Conservation (phyloP, 495 filamentous ascomycete genomes). For the Choiromyces venosus region DNA sequence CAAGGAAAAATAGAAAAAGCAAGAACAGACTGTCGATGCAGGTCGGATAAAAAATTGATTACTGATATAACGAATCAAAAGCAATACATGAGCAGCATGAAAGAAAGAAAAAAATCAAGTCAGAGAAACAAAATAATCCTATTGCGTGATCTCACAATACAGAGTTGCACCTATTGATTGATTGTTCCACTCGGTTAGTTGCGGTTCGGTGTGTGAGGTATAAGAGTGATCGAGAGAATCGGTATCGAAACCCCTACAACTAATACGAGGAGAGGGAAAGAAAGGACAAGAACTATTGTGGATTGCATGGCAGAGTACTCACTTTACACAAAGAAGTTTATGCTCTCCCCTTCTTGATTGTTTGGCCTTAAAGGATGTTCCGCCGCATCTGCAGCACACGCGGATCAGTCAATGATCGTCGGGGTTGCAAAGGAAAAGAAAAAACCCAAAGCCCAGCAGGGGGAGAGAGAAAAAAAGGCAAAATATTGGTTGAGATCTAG, state of each 20-base stretch:
- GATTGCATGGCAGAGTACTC: constrained; percentile 13
- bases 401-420: constrained; percentile 7
- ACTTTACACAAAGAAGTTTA: constrained; percentile 41
- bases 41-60: not conserved
- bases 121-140: not conserved
- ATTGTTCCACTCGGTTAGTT: constrained; percentile 18
- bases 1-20: constrained; percentile 10
- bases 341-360: constrained; percentile 40
- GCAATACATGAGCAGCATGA: constrained; percentile 4
- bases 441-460: not conserved
- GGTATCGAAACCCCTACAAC: constrained; percentile 15
- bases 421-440: not conserved
- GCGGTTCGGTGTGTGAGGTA: constrained; percentile 3
- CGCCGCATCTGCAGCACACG: constrained; percentile 30
- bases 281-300: constrained; percentile 4
- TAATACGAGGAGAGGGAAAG: not conserved
- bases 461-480: not conserved
- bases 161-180: constrained; percentile 31
- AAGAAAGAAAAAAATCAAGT: constrained; percentile 16
- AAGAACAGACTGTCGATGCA: constrained; percentile 7
- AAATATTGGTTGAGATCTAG: constrained; percentile 7
- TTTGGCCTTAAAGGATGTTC: constrained; percentile 40
- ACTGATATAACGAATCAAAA: constrained; percentile 25
- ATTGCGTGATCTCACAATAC: constrained; percentile 18
- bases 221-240: constrained; percentile 23